These are phyloP conservation scores for Tetrapisispora iriomotensis DNA, from an alignment of 805 yeast genomes.

Conservation along the genomic window DNA sequence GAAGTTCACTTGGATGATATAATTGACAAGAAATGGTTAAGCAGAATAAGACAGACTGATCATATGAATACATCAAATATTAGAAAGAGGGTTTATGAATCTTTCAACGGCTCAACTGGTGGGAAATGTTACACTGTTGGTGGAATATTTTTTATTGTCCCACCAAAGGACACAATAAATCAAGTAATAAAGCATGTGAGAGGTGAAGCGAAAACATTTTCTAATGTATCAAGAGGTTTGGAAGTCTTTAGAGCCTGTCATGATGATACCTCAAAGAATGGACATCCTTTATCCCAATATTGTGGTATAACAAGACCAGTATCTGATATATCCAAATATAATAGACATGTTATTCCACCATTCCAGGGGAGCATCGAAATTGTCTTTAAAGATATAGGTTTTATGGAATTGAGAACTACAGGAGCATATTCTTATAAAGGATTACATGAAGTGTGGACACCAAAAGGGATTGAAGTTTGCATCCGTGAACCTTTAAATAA, in stretches of 20 bases:
- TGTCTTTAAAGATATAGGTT: slow-evolving; percentile 58
- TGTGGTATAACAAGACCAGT: slow-evolving; percentile 15
- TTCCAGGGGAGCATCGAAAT: slow-evolving; percentile 58
- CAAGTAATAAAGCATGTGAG: slow-evolving; percentile 40
- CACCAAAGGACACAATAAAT: slow-evolving; percentile 42
- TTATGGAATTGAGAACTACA: slow-evolving; percentile 49
- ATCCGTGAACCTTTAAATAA: slow-evolving; percentile 42
- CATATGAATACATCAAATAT: slow-evolving; percentile 25
- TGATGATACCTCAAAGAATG: slow-evolving; percentile 8
- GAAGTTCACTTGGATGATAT: slow-evolving; percentile 20
- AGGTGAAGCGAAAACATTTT: slow-evolving; percentile 30
- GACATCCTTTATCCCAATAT: slow-evolving; percentile 27
- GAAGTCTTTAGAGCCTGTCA: slow-evolving; percentile 17
- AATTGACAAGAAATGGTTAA: slow-evolving; percentile 23
- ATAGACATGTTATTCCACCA: slow-evolving; percentile 54
- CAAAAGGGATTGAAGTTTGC: slow-evolving; percentile 43
- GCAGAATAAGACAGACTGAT: slow-evolving; percentile 27
- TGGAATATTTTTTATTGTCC: slow-evolving; percentile 48
- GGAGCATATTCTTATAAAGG: slow-evolving; percentile 33
- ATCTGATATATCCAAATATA: slow-evolving; percentile 21
- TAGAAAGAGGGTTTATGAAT: slow-evolving; percentile 22
- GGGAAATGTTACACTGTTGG: slow-evolving; percentile 45
- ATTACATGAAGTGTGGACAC: slow-evolving; percentile 43
- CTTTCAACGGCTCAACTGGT: slow-evolving; percentile 31
- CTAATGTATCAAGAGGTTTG: slow-evolving; percentile 28